Conservation (phyloP, 1,284 basidiomycete genomes). For the Phylloporus gajari region DNA sequence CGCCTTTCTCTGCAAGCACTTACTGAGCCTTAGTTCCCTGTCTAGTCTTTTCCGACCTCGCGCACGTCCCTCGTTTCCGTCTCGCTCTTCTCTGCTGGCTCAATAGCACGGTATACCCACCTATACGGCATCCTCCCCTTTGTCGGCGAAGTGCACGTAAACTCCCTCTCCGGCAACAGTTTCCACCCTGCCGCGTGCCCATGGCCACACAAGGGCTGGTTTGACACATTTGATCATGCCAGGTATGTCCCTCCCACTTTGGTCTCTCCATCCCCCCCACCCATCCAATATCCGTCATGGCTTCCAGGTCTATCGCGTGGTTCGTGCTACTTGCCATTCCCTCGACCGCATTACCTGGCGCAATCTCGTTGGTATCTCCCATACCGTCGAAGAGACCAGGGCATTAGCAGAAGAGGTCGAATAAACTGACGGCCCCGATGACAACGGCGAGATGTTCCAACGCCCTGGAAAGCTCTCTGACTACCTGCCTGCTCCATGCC, state of each 20-base stretch:
- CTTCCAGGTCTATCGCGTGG: slow-evolving; percentile 99
- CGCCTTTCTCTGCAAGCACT: no score
- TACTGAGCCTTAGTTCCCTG: no score
- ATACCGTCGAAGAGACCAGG: slow-evolving; percentile 93
- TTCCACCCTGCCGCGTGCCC: slow-evolving; percentile 88
- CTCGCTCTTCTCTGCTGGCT: no score
- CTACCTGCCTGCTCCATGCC: slow-evolving; percentile 77
- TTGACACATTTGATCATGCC: slow-evolving; percentile 96
- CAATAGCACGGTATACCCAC: no score
- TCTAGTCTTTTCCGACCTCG: no score
- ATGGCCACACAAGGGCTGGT: slow-evolving; percentile 88
- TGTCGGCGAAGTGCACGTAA: no score
- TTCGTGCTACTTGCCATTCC: slow-evolving; percentile 98
- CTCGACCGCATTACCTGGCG: slow-evolving; percentile 99
- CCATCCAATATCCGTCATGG: slow-evolving; percentile 89
- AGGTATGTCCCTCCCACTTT: slow-evolving; percentile 61
- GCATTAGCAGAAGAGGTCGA: slow-evolving; percentile 96
- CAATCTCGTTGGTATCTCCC: slow-evolving; percentile 98
- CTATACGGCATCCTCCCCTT: no score
- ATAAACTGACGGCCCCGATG: slow-evolving; percentile 96
- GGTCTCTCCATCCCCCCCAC: slow-evolving; percentile 21
- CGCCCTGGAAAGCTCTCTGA: slow-evolving; percentile 97
- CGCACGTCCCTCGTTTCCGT: no score
- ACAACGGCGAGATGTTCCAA: slow-evolving; percentile 97
- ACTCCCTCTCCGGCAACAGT: no score